Percentiles rank a stretch among this genome's conserved stretches.
phyloP scores from a whole-genome alignment of 306 rosid species.

The cucumber (Cucumis sativus) region DNA sequence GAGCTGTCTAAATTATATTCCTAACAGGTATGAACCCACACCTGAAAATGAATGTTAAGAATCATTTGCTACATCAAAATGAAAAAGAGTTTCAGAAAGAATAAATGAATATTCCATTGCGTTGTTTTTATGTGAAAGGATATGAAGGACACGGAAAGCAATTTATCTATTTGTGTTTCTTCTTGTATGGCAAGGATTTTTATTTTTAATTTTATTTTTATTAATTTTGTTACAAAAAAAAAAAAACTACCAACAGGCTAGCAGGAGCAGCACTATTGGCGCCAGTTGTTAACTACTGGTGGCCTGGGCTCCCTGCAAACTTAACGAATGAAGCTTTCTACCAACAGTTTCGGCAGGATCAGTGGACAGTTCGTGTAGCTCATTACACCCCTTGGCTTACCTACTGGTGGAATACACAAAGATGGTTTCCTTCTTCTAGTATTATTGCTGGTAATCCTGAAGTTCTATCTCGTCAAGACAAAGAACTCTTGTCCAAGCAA shows the following conservation, averaged over 20 bases:
- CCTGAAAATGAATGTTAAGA: not conserved
- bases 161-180: not conserved
- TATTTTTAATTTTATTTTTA: not conserved
- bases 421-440: constrained; percentile 49
- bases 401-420: constrained; percentile 88
- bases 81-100: not conserved
- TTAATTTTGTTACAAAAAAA: not conserved
- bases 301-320: constrained; percentile 66
- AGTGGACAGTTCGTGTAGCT: constrained; percentile 59
- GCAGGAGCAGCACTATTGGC: constrained; percentile 65
- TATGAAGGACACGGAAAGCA: not conserved
- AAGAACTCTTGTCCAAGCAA: constrained; percentile 12
- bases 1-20: constrained; percentile 77
- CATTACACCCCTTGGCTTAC: constrained; percentile 80
- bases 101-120: not conserved
- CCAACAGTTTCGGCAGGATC: constrained; percentile 32
- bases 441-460: constrained; percentile 7
- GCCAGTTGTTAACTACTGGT: constrained; percentile 74
- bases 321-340: constrained; percentile 38
- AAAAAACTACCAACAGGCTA: constrained; percentile 32
- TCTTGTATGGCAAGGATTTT: not conserved
- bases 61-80: not conserved
- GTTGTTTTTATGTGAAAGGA: not conserved
- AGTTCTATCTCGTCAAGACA: constrained; percentile 31
- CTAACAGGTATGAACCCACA: constrained; percentile 43